Evolutionary conservation across 2,329 filamentous ascomycete genomes (phyloP).

Genomic region (Penicillium sp.): DNA sequence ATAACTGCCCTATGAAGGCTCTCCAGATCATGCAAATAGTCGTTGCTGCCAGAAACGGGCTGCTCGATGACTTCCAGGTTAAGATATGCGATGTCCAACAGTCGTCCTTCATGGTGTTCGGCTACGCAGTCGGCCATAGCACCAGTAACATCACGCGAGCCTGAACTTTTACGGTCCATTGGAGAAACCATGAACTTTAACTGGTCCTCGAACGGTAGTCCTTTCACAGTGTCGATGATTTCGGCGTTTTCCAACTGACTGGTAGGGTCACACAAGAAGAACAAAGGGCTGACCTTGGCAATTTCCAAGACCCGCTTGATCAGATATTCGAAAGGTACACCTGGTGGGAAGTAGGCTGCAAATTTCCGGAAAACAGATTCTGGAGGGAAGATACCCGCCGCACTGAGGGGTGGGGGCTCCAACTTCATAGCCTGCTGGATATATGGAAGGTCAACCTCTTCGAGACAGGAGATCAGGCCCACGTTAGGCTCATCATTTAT

Average conservation of each 20-base stretch:
- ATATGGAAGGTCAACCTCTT: conserved; percentile 62
- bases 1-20: conserved; percentile 76
- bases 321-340: conserved; percentile 80
- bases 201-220: conserved; percentile 69
- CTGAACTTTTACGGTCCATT: conserved; percentile 51
- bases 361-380: conserved; percentile 70
- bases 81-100: conserved; percentile 69
- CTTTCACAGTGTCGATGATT: conserved; percentile 66
- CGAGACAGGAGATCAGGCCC: conserved; percentile 77
- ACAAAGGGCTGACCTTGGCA: conserved; percentile 60
- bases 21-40: conserved; percentile 69
- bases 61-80: conserved; percentile 71
- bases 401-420: conserved; percentile 63
- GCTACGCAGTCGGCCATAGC: conserved; percentile 70
- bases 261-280: conserved; percentile 65
- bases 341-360: conserved; percentile 73
- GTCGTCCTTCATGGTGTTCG: conserved; percentile 60
- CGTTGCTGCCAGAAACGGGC: conserved; percentile 41
- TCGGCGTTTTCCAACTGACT: conserved; percentile 68
- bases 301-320: conserved; percentile 71
- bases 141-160: conserved; percentile 48
- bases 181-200: conserved; percentile 74
- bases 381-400: conserved; percentile 74
- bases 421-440: conserved; percentile 62
- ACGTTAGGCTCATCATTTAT: conserved; percentile 38